Base-by-base conservation (phyloP, 2,329 filamentous ascomycete genomes). In the Fusarium virguliforme region DNA sequence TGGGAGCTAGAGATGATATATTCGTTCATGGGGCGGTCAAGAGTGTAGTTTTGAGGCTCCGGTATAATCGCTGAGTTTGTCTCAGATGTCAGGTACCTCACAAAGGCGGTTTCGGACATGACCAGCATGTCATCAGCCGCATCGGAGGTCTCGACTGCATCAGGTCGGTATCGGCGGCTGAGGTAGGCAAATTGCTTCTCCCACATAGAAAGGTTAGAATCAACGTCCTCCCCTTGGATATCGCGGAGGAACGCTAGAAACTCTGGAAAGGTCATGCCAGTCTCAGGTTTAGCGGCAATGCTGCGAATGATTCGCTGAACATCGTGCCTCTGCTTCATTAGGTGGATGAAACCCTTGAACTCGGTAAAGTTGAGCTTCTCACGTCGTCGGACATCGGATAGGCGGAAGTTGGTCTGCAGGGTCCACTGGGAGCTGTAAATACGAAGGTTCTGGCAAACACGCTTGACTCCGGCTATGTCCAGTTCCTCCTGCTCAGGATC, bases 1-100 rank as follows among this genome's bases (percentile, higher is more conserved):
- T 99, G n/a, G 2, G 96, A 98, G 83, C 95, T 98, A 1, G 95
- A 98, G 73, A 99, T 96, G 84, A 94, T 98, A 81, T 99, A 99
- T 79, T 98, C 95, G 78, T 97, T 97, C 79, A 98, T 85, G n/a
- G 96, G 96, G 26, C 92, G 90, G 77, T 97, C 90, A 60, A 98
- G 89, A 6, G 84, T 84, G 60, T 90, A 89, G 30, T 89, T 83
- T 12, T 87, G 81, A n/a, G 89, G 87, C 67, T 88, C 86, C 41
- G n/a, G 87, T 30, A 87, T 82, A 43, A 94, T 87, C 3, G 92
- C 86, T 3, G 89, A 86, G 76, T 97, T 97, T 73, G 90, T 87
- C 46, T 88, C 87, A 0, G 94, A 97, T 13, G 90, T 88, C 12
- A 97, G 83, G 76, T 92, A 97, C 9, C 89, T 89, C 32, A 93